Percentiles rank a stretch among this genome's conserved stretches.
Evolutionary conservation across 2,329 filamentous ascomycete genomes (phyloP).

Genomic region (Trichoderma sp.): DNA sequence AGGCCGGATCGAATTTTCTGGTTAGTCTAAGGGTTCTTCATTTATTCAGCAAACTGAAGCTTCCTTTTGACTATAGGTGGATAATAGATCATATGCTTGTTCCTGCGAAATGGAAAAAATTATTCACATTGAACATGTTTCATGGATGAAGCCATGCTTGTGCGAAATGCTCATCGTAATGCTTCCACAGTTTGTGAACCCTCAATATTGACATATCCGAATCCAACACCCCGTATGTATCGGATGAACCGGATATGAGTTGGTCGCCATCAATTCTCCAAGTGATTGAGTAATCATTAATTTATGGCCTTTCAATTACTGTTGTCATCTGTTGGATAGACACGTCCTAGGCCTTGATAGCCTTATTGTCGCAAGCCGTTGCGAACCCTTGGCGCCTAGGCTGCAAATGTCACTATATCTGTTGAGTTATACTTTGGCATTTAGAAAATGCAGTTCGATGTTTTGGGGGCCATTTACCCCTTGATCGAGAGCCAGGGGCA

Average conservation of each 20-base stretch:
- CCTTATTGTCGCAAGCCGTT: not conserved
- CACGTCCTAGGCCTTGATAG: not conserved
- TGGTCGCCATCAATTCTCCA: not conserved
- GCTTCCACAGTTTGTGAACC: accelerated
- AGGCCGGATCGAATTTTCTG: too few species aligned
- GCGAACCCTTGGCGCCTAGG: not conserved
- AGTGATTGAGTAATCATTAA: not conserved
- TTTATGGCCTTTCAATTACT: not conserved
- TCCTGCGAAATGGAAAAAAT: too few species aligned
- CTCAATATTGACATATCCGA: accelerated
- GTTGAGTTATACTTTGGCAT: not conserved
- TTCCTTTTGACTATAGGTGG: not conserved
- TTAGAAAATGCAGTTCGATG: not conserved
- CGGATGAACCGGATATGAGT: not conserved
- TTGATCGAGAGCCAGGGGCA: not conserved
- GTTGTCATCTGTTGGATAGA: not conserved
- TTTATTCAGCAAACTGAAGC: not conserved
- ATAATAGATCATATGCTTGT: too few species aligned
- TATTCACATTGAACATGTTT: too few species aligned
- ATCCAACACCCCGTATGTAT: not conserved
- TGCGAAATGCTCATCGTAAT: not conserved
- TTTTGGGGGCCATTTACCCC: not conserved
- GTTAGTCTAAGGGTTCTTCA: not conserved
- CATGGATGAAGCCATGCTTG: not conserved
- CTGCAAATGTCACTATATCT: not conserved